Base-by-base conservation (phyloP, 2,329 filamentous ascomycete genomes). In the Cercospora canescens region DNA sequence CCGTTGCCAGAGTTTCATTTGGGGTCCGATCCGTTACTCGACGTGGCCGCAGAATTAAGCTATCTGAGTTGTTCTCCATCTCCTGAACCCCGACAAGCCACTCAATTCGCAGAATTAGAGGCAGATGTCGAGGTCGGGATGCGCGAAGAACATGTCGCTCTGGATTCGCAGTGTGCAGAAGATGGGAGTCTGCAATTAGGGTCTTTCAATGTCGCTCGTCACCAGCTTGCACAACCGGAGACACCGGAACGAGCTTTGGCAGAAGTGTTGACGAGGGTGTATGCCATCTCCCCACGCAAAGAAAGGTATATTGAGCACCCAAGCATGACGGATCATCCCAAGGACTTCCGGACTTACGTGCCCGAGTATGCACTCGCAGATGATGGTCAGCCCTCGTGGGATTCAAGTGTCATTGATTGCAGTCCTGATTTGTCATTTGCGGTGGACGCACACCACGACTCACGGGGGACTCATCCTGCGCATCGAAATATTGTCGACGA, bases 41-140 rank as follows among this genome's bases (percentile, higher is more conserved):
- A 63, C 30, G n/a, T 59, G 39, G 54, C 39, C 8, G 24, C 54
- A 30, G 37, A 58, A 39, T 18, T 37, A 12, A 50, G 18, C 37
- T 41, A 63, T 50, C 32, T 57, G 54, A 30, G 30, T 21, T 24
- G 8, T 24, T 12, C 9, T 11, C n/a, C 37, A 30, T 30, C 62
- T 50, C 54, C 59, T 26, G 58, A 57, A 28, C 39, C 64, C 28
- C 62, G 59, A 14, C 45, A 59, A 32, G 59, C 58, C 8, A 59
- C 21, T 9, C 65, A 65, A 24, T 58, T 65, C 48, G 62, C 62
- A 8, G 65, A 67, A 37, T 26, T 67, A 12, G 65, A 67, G 18
- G 65, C 50, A n/a, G 59, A 67, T n/a, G 41, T 35, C 26, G 34
- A 67, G 26, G 39, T 34, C 2, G 26, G 41, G 11, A 24, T 34